Evolutionary conservation across 108 stramenopile genomes (phyloP), one percentile per base, ranked within the genome.

Genomic region (Fistulifera pelliculosa): DNA sequence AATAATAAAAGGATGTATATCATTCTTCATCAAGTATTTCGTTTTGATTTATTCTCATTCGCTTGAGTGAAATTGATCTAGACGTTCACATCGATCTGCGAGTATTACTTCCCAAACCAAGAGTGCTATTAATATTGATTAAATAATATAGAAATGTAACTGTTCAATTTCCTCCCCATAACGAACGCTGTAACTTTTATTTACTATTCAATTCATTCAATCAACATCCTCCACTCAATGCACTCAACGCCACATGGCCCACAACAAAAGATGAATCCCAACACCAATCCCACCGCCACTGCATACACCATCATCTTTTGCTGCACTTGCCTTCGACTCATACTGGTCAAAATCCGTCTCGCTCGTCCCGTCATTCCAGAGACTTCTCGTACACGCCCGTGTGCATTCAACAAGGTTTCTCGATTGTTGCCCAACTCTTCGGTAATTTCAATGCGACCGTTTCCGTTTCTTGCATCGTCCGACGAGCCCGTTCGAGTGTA

Each of bases 381-480:
- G 14, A 98, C 92, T 42, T 91, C 85, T 13, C 85, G 69, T 18
- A 96, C 90, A 35, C 94, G 70, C 14, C 81, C 81, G 54, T 93
- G 91, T 22, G 93, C 85, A 49, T 70, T 77, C 50, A 74, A 54
- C 49, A 98, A 87, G 22, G 91, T 96, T 52, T 96, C 95, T 21
- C 97, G 65, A 60, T 98, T 96, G 41, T 90, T 65, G 1, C 76
- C 69, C 49, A 98, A 64, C 69, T 98, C 95, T 38, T 80, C 72
- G 6, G 94, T 94, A 52, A 98, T 98, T 70, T 96, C 59, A 90
- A 45, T 5, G 94, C 96, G 0, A 94, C 89, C 39, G 80, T 82
- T 50, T 98, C 95, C 2, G 95, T 98, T 53, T 98, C 97, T 54
- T 90, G 83, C 84, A 98, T 77, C 28, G 89, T 82, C 38, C 87